Base-by-base conservation (phyloP, 2,329 filamentous ascomycete species). In the Hypoxylon sp. region DNA sequence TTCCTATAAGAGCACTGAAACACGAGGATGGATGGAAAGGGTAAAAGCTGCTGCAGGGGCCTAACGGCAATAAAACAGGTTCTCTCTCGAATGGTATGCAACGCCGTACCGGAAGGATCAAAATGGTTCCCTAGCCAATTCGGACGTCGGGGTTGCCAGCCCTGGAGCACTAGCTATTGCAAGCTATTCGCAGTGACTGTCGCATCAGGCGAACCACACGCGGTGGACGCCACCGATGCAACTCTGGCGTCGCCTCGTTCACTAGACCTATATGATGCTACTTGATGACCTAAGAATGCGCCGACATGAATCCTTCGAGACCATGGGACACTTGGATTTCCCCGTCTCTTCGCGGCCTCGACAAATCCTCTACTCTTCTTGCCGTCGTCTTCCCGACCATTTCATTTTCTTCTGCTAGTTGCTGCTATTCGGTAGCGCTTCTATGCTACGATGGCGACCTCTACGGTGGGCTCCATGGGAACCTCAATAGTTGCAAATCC, bases 1-100 rank as follows among this genome's bases (percentile, higher is more conserved):
- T 65, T 58, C 56, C 61, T 54, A 55, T 48, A 62, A 24, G 44
- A 48, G 57, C 32, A 50, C 39, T 65, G 65, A 65, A 65, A 68
- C 63, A 39, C 52, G 57, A 47, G 46, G 24, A 21, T 21, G 10
- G 37, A 44, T 37, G 8, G 46, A 42, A 32, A 37, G n/a, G 39
- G 42, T 37, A 37, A 58, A 46, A 21, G 51, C 11, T 13, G 15
- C 19, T 31, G 19, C 35, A 47, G 37, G 52, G 46, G 24, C 11
- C 7, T 11, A 19, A 44, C 27, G 37, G 8, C 15, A 35, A 47
- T 2, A 31, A 39, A 13, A 37, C 39, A 37, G 46, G 27, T 53
- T 51, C 35, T 52, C 17, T 46, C 17, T 11, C 2, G 31, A 37
- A 37, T 61, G 37, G 21, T 37, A 35, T 15, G 50, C 51, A 31